phyloP scores from a whole-genome alignment of 768 basidiomycete genomes.

The Podaxis sp. region DNA sequence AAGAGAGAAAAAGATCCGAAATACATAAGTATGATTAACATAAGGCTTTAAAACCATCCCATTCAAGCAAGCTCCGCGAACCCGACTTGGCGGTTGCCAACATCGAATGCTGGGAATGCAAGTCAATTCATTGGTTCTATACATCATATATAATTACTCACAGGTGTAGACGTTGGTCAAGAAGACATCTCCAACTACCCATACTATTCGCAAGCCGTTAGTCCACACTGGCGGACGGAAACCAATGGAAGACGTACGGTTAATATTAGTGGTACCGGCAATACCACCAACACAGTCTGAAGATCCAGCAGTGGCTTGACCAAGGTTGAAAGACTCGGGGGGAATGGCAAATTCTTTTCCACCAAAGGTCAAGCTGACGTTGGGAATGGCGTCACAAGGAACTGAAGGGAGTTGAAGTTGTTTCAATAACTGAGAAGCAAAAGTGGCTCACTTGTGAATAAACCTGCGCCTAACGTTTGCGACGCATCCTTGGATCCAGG shows the following conservation, averaged over 20 bases:
- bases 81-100: conserved; percentile 35
- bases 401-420: conserved; percentile 20
- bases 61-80: conserved; percentile 43
- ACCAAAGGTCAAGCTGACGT: conserved; percentile 38
- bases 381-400: conserved; percentile 27
- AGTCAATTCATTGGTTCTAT: not conserved
- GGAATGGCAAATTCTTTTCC: conserved; percentile 42
- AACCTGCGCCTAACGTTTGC: conserved; percentile 25
- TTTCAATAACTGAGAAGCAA: not conserved
- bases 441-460: conserved; percentile 27
- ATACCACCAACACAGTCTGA: conserved; percentile 50
- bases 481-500: conserved; percentile 31
- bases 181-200: conserved; percentile 47
- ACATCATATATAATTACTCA: conserved; percentile 9
- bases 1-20: not conserved
- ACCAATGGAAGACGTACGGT: not conserved
- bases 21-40: not conserved
- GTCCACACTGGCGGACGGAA: too few relatives aligned
- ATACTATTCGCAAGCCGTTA: conserved; percentile 19
- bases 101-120: conserved; percentile 33
- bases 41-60: not conserved
- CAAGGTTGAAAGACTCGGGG: conserved; percentile 40
- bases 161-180: conserved; percentile 44
- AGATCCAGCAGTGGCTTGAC: conserved; percentile 48
- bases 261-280: conserved; percentile 5